A percentile compares a stretch with the other conserved stretches of the same genome.
These are phyloP conservation scores for Blepharisma undulans DNA, from an alignment of 169 alveolate genomes.

Conservation along the genomic window DNA sequence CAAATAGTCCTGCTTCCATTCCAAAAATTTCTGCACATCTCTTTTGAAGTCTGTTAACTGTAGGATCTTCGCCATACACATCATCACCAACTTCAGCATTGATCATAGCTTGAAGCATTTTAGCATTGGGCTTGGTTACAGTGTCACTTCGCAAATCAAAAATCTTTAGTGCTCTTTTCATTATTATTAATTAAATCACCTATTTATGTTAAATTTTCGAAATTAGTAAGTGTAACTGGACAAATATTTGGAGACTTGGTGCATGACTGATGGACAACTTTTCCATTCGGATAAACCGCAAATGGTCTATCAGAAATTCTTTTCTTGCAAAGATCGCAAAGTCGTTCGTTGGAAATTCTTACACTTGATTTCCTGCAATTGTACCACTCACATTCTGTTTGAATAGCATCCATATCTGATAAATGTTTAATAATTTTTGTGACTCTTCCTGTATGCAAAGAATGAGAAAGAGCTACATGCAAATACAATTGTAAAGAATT, in stretches of 20 bases:
- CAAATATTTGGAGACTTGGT: conserved; percentile 29
- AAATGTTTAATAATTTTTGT: neutral
- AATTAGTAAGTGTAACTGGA: conserved; percentile 37
- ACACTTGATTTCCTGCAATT: conserved; percentile 4
- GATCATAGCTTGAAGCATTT: conserved; percentile 47
- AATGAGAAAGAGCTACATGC: conserved; percentile 38
- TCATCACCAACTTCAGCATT: conserved; percentile 60
- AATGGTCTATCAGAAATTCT: conserved; percentile 32
- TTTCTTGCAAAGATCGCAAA: conserved; percentile 32
- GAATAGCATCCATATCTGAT: conserved; percentile 34
- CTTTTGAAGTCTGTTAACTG: conserved; percentile 49
- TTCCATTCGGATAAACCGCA: conserved; percentile 38
- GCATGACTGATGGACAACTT: conserved; percentile 36
- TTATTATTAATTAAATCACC: neutral
- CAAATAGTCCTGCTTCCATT: conserved; percentile 66
- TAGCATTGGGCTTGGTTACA: conserved; percentile 43
- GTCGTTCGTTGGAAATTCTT: conserved; percentile 28
- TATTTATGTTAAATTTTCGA: neutral
- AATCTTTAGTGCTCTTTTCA: conserved; percentile 14
- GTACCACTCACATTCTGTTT: conserved; percentile 39
- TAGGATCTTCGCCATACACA: conserved; percentile 61
- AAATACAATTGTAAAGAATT: conserved; percentile 2
- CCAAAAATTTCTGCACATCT: conserved; percentile 52
- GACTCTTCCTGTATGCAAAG: neutral
- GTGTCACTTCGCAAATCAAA: conserved; percentile 61